Conservation (phyloP, 2,329 filamentous ascomycete species). For the Phaeosphaeria sp. region DNA sequence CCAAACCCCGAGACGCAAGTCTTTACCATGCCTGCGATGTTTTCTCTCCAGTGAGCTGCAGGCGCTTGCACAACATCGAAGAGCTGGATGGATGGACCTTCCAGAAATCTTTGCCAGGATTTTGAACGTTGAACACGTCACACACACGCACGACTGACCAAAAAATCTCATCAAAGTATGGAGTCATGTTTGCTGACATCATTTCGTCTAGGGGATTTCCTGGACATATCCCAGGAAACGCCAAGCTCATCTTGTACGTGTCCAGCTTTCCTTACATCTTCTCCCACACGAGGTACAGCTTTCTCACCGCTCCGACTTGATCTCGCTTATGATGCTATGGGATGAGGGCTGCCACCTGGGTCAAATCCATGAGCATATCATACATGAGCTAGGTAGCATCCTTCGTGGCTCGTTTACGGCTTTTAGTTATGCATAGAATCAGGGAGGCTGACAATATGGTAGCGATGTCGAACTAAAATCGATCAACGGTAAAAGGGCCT, state of each 20-base stretch:
- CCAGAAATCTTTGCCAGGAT: background rate
- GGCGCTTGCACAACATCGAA: background rate
- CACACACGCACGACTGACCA: background rate
- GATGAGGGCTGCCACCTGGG: background rate
- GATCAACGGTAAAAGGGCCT: conserved; percentile 60
- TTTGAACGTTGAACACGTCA: background rate
- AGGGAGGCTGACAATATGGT: conserved; percentile 17
- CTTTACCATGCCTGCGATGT: background rate
- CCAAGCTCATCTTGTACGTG: conserved; percentile 85
- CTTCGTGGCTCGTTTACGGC: background rate
- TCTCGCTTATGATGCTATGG: background rate
- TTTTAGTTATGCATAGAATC: background rate
- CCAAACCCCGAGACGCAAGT: background rate
- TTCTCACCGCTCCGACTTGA: background rate
- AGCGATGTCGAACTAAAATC: conserved; percentile 74
- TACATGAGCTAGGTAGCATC: background rate
- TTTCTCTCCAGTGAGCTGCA: background rate
- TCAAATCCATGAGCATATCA: background rate
- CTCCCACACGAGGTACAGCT: background rate
- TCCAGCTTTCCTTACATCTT: conserved; percentile 5
- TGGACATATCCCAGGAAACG: conserved; percentile 74
- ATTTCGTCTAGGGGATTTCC: conserved; percentile 71
- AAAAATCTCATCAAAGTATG: conserved; percentile 15
- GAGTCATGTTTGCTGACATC: conserved; percentile 26
- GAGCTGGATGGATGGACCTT: background rate